Conservation (phyloP, 2,329 filamentous ascomycete genomes). For the Cytospora leucostoma region DNA sequence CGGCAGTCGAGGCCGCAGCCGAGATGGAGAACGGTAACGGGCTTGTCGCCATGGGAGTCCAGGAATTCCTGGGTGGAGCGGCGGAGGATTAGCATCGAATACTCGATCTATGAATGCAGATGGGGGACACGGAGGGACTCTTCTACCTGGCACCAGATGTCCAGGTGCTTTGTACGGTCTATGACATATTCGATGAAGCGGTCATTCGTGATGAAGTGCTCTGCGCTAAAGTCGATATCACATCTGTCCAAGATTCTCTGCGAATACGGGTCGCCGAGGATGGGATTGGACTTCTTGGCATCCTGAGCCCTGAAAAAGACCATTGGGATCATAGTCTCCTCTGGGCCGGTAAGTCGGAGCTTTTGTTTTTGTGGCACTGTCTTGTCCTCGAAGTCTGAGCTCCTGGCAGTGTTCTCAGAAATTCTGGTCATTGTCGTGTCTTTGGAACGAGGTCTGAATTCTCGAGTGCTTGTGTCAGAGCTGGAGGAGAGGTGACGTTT, state of each 20-base stretch:
- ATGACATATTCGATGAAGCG: slow-evolving; percentile 14
- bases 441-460: neutral
- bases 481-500: neutral
- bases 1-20: slow-evolving; percentile 25
- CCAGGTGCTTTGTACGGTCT: slow-evolving; percentile 6
- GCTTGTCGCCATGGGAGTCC: neutral
- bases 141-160: slow-evolving; percentile 12
- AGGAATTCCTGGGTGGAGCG: slow-evolving; percentile 16
- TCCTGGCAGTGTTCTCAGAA: neutral
- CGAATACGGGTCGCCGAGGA: slow-evolving; percentile 21
- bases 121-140: too few relatives aligned
- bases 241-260: slow-evolving; percentile 15
- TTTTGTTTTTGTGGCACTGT: neutral
- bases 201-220: neutral
- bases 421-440: neutral
- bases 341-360: slow-evolving; percentile 3
- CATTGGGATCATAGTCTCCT: slow-evolving; percentile 7
- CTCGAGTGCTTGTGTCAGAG: neutral
- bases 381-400: neutral
- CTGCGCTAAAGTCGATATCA: slow-evolving; percentile 3
- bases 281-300: slow-evolving; percentile 14
- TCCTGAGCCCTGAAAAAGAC: slow-evolving; percentile 15
- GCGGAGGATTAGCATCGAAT: neutral
- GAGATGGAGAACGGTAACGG: slow-evolving; percentile 22
- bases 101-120: neutral